phyloP scores from a whole-genome alignment of 768 basidiomycete species.

The Lentinula sp. region DNA sequence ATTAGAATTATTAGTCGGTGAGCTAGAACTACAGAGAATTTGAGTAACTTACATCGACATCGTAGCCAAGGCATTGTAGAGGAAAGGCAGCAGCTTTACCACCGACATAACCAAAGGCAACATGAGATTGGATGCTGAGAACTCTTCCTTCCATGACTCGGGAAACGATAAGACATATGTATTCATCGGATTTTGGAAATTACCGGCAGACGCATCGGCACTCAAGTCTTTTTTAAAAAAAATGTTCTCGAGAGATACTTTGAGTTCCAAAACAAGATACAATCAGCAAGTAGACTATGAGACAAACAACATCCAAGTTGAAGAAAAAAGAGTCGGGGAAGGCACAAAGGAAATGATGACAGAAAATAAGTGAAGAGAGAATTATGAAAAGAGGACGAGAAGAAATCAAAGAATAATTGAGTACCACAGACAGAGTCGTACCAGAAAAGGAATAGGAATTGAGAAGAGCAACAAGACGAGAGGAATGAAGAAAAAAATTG shows the following conservation, averaged over 20 bases:
- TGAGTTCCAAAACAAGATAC: background rate
- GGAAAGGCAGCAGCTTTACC: constrained; percentile 76
- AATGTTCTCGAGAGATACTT: no score
- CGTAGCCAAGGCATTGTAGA: constrained; percentile 83
- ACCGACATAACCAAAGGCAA: constrained; percentile 91
- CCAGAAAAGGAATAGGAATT: background rate
- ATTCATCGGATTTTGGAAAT: no score
- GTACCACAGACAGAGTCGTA: background rate
- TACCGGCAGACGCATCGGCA: no score
- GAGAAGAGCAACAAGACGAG: no score
- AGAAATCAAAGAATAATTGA: background rate
- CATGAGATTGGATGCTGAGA: constrained; percentile 90
- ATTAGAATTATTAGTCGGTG: constrained; percentile 7
- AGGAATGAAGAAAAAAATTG: background rate
- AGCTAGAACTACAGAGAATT: constrained; percentile 17
- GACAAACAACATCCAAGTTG: background rate
- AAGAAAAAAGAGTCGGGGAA: background rate
- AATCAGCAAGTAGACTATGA: background rate
- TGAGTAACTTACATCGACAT: constrained; percentile 69
- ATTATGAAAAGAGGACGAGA: background rate
- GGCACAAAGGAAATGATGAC: background rate
- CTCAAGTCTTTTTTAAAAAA: no score
- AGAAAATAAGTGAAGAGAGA: background rate
- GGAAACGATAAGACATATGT: no score
- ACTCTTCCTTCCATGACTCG: constrained; percentile 41